phyloP scores from a whole-genome alignment of 139 green algal species.

The Micromonas commoda region DNA sequence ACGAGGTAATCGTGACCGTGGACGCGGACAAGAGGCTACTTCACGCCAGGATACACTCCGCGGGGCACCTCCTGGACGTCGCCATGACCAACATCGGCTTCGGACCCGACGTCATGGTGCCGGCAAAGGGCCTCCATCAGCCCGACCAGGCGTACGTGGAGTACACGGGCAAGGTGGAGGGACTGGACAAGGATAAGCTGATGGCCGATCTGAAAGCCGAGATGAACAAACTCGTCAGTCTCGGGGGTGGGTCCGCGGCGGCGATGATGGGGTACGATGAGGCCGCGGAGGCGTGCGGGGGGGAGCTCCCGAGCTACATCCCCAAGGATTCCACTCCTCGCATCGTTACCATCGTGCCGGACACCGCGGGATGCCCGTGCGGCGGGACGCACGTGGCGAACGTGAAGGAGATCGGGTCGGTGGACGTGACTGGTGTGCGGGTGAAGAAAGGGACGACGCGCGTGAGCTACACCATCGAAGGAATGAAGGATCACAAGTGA shows the following conservation, averaged over 20 bases:
- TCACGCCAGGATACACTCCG: slow-evolving; percentile 25
- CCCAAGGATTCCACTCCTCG: slow-evolving; percentile 10
- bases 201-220: not conserved
- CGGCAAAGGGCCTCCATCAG: slow-evolving; percentile 20
- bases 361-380: slow-evolving; percentile 23
- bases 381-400: slow-evolving; percentile 29
- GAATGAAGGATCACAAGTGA: not conserved
- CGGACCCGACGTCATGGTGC: not conserved
- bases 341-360: slow-evolving; percentile 15
- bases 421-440: slow-evolving; percentile 21
- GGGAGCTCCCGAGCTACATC: slow-evolving; percentile 19
- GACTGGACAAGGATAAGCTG: slow-evolving; percentile 4
- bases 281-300: not conserved
- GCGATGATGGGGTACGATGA: slow-evolving; percentile 26
- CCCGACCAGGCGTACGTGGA: slow-evolving; percentile 26
- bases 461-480: slow-evolving; percentile 20
- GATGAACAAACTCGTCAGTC: not conserved
- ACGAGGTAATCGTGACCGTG: not conserved
- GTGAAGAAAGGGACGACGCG: slow-evolving; percentile 31
- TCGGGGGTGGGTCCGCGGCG: not conserved
- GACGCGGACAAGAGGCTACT: not conserved
- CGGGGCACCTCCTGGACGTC: slow-evolving; percentile 28
- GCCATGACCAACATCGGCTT: not conserved
- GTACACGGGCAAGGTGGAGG: slow-evolving; percentile 21
- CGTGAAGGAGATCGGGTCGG: not conserved